Conservation (phyloP, 1,139 yeast species). For the Yamadazyma diospyri region DNA sequence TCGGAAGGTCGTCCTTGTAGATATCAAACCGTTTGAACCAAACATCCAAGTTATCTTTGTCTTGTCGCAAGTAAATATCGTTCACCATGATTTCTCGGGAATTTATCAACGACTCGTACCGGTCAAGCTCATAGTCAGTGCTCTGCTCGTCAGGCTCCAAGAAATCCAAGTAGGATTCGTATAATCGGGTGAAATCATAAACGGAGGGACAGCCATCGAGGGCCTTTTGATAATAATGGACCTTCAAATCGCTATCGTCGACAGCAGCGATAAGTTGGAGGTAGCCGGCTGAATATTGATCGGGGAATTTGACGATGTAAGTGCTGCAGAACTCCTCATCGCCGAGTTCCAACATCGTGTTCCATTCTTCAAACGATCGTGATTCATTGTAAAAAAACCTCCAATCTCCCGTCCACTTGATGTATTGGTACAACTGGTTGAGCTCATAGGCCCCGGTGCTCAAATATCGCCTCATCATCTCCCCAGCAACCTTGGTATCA, state of each 20-base stretch:
- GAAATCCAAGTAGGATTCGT: slow-evolving; percentile 55
- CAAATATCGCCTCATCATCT: slow-evolving; percentile 9
- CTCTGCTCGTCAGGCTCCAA: slow-evolving; percentile 16
- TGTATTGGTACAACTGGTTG: slow-evolving; percentile 10
- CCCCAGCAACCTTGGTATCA: slow-evolving; percentile 6
- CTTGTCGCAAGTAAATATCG: slow-evolving; percentile 64
- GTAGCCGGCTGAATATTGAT: slow-evolving; percentile 53
- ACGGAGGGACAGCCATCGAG: slow-evolving; percentile 46
- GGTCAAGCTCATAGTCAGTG: slow-evolving; percentile 41
- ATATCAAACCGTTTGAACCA: slow-evolving; percentile 64
- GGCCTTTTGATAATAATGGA: slow-evolving; percentile 49
- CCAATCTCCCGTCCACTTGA: slow-evolving; percentile 7
- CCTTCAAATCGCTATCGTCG: slow-evolving; percentile 19
- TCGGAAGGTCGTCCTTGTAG: slow-evolving; percentile 25
- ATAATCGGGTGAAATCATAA: slow-evolving; percentile 61
- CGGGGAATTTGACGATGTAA: slow-evolving; percentile 48
- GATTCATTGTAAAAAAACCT: slow-evolving; percentile 4
- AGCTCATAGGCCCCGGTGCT: slow-evolving; percentile 10
- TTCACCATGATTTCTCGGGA: slow-evolving; percentile 55
- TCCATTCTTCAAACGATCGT: slow-evolving; percentile 10
- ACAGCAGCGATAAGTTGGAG: slow-evolving; percentile 38
- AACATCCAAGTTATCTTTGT: slow-evolving; percentile 55
- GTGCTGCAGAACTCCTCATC: slow-evolving; percentile 23
- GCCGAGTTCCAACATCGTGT: slow-evolving; percentile 8
- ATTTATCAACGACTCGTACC: slow-evolving; percentile 55